phyloP scores from a whole-genome alignment of 371 early-diverging fungal species.

The Mortierella sp. region DNA sequence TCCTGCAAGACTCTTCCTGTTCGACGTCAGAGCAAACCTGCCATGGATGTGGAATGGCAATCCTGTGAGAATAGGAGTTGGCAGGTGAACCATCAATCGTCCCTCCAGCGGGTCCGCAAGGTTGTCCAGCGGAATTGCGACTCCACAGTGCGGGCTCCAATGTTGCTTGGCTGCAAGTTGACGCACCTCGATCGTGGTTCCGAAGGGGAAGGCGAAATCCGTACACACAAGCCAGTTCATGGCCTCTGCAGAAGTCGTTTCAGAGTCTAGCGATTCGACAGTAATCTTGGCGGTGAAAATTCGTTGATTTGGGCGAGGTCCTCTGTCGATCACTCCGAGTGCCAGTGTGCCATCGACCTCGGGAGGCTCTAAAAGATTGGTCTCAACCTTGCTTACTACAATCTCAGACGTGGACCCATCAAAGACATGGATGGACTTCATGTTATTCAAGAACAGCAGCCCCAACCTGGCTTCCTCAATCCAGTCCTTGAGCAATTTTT shows the following conservation, averaged over 20 bases:
- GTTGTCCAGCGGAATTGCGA: slow-evolving; percentile 15
- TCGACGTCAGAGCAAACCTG: slow-evolving; percentile 43
- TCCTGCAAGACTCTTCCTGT: slow-evolving; percentile 34
- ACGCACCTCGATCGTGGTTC: not conserved
- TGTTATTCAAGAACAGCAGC: slow-evolving; percentile 48
- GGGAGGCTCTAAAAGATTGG: not conserved
- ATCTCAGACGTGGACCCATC: not conserved
- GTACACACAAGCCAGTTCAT: slow-evolving; percentile 21
- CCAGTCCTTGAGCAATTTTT: slow-evolving; percentile 28
- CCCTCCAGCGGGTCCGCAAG: not conserved
- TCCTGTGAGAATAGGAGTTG: slow-evolving; percentile 31
- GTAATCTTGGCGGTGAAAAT: not conserved
- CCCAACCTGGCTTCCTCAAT: slow-evolving; percentile 22
- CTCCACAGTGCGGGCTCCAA: slow-evolving; percentile 32
- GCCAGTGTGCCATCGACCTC: not conserved
- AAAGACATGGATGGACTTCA: slow-evolving; percentile 32
- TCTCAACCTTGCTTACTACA: not conserved
- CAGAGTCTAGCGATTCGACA: too few species aligned
- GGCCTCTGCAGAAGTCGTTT: not conserved
- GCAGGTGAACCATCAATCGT: slow-evolving; percentile 45
- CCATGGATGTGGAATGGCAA: slow-evolving; percentile 58
- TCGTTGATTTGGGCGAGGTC: not conserved
- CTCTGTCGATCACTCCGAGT: not conserved
- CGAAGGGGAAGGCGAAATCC: not conserved
- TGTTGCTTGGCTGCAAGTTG: not conserved